Percentiles rank a stretch among this genome's conserved stretches.
phyloP scores from a whole-genome alignment of 768 basidiomycete species.

The Podaxis carcinomalis region DNA sequence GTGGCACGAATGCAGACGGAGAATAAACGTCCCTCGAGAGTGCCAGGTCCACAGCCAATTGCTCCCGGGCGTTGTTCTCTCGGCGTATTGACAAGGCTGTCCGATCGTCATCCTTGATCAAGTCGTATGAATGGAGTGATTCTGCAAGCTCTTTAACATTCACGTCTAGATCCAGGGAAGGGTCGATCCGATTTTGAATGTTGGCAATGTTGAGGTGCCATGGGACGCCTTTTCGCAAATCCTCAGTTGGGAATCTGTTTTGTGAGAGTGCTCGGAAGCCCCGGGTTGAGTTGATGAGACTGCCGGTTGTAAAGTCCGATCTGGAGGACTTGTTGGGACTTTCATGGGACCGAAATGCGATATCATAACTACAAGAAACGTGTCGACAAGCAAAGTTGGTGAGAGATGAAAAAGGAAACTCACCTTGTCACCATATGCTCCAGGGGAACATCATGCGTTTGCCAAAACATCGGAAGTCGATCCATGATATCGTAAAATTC shows the following conservation, averaged over 20 bases:
- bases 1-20: conserved; percentile 31
- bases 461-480: conserved; percentile 52
- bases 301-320: conserved; percentile 57
- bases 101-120: conserved; percentile 32
- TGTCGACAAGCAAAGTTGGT: not conserved
- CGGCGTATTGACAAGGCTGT: conserved; percentile 36
- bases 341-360: conserved; percentile 50
- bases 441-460: conserved; percentile 38
- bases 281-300: conserved; percentile 43
- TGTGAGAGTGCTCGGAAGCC: conserved; percentile 50
- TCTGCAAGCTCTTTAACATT: conserved; percentile 28
- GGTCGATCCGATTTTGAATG: conserved; percentile 39
- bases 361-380: conserved; percentile 48
- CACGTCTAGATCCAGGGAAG: conserved; percentile 28
- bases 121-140: conserved; percentile 38
- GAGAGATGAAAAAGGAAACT: conserved; percentile 12
- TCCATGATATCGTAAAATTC: conserved; percentile 47
- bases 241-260: conserved; percentile 38
- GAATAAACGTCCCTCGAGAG: conserved; percentile 59
- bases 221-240: conserved; percentile 34
- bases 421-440: conserved; percentile 65
- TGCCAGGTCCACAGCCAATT: conserved; percentile 58
- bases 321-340: conserved; percentile 39
- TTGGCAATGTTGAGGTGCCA: conserved; percentile 53
- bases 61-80: conserved; percentile 54